Conservation (phyloP, 1,284 basidiomycete genomes). For the Ganoderma lingzhi region DNA sequence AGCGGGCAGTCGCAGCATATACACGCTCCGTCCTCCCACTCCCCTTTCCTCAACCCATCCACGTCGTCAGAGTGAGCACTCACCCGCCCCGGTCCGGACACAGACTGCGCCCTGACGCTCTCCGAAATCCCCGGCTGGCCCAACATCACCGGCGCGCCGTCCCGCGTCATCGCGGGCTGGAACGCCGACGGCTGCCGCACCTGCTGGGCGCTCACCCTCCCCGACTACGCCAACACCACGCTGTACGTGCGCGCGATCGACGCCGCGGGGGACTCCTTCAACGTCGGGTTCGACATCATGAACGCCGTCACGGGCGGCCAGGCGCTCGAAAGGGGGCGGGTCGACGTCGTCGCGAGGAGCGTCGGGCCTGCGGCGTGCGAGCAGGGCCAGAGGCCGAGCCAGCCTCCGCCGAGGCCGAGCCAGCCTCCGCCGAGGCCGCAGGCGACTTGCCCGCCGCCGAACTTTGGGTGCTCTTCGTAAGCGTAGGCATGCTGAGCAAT, state of each 20-base stretch:
- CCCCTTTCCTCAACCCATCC: no score
- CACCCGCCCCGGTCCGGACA: background rate
- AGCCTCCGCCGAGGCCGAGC: background rate
- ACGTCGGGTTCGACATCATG: conserved; percentile 35
- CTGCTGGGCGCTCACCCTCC: conserved; percentile 50
- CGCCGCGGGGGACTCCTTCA: conserved; percentile 45
- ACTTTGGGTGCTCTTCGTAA: background rate
- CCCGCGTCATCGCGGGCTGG: conserved; percentile 46
- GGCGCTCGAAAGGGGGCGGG: conserved; percentile 28
- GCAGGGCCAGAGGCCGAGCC: background rate
- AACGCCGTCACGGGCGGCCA: conserved; percentile 32
- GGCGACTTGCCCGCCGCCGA: background rate
- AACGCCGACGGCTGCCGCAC: conserved; percentile 52
- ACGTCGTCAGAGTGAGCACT: no score
- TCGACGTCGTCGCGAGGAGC: conserved; percentile 29
- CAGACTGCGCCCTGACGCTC: conserved; percentile 52
- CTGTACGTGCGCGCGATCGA: conserved; percentile 54
- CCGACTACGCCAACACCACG: conserved; percentile 40
- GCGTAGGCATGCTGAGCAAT: no score
- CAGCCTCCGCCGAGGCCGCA: background rate
- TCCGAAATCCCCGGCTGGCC: conserved; percentile 56
- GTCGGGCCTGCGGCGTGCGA: conserved; percentile 19
- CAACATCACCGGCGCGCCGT: conserved; percentile 53
- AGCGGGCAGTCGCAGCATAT: no score
- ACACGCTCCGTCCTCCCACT: no score